Conservation (phyloP, 1,284 basidiomycete species). For the Clitocybe nebularis region DNA sequence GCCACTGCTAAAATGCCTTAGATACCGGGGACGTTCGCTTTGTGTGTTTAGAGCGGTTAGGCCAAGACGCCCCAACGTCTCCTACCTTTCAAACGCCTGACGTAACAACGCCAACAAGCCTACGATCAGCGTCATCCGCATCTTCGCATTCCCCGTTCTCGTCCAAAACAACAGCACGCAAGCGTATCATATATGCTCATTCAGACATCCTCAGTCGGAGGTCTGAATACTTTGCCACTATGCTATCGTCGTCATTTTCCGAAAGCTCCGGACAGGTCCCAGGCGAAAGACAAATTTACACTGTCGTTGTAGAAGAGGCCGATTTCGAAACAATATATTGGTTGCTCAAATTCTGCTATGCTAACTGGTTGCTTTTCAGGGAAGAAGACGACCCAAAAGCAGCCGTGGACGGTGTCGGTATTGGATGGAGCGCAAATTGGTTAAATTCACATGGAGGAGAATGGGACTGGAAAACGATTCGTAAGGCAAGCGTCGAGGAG, state of each 20-base stretch:
- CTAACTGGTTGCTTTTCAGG: slow-evolving; percentile 66
- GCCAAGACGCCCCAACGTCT: slow-evolving; percentile 30
- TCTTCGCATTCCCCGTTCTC: slow-evolving; percentile 41
- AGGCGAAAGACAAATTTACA: slow-evolving; percentile 58
- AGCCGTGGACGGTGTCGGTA: slow-evolving; percentile 58
- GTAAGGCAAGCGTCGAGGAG: slow-evolving; percentile 36
- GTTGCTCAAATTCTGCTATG: slow-evolving; percentile 79
- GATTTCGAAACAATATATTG: slow-evolving; percentile 82
- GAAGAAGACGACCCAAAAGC: slow-evolving; percentile 62
- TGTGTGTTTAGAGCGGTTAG: slow-evolving; percentile 62
- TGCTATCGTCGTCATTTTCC: slow-evolving; percentile 70
- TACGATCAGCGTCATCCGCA: slow-evolving; percentile 29
- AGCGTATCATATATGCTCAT: slow-evolving; percentile 77
- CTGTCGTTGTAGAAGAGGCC: slow-evolving; percentile 75
- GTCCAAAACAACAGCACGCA: slow-evolving; percentile 49
- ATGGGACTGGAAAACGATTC: slow-evolving; percentile 69
- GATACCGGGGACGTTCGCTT: slow-evolving; percentile 56
- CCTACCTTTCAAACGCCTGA: slow-evolving; percentile 19
- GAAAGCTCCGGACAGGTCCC: slow-evolving; percentile 43
- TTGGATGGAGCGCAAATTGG: slow-evolving; percentile 61
- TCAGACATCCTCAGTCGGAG: slow-evolving; percentile 69
- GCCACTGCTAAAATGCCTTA: slow-evolving; percentile 15
- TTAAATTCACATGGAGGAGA: slow-evolving; percentile 47
- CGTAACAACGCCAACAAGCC: slow-evolving; percentile 20
- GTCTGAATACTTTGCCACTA: slow-evolving; percentile 79